Conservation (phyloP, 225 moss, liverwort and hornwort genomes). For the Anthoceros angustus region DNA sequence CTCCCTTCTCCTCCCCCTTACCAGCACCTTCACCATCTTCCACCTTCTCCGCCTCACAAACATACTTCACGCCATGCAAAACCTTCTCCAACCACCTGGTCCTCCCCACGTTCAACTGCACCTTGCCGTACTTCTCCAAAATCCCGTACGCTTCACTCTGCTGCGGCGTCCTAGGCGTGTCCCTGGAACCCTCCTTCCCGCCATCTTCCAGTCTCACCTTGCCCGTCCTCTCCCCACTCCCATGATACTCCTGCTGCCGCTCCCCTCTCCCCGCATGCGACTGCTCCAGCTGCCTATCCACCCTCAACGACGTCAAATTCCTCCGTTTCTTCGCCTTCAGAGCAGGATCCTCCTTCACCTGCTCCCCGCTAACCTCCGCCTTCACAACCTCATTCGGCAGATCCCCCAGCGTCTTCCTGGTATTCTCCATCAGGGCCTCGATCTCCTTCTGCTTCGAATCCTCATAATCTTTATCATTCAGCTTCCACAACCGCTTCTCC, state of each 20-base stretch:
- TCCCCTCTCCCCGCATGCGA: constrained; percentile 18
- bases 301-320: constrained; percentile 26
- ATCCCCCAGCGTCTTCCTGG: constrained; percentile 65
- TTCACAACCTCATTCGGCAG: constrained; percentile 38
- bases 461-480: constrained; percentile 97
- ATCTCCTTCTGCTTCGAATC: constrained; percentile 94
- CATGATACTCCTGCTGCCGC: not conserved
- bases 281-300: constrained; percentile 28
- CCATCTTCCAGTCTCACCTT: constrained; percentile 14
- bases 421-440: constrained; percentile 76
- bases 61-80: constrained; percentile 50
- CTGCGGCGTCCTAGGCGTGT: constrained; percentile 24
- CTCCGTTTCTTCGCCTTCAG: constrained; percentile 50
- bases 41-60: constrained; percentile 40
- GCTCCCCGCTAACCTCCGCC: constrained; percentile 35
- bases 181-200: not conserved
- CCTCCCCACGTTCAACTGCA: constrained; percentile 58
- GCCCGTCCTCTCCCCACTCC: constrained; percentile 47
- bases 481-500: constrained; percentile 76
- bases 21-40: constrained; percentile 18
- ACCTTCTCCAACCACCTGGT: constrained; percentile 91
- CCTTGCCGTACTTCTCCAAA: constrained; percentile 30
- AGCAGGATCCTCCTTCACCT: constrained; percentile 36
- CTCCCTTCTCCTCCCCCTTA: constrained; percentile 19
- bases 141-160: constrained; percentile 46